These are phyloP conservation scores for Asterophora lycoperdoides DNA, from an alignment of 768 basidiomycete genomes.

Conservation along the genomic window DNA sequence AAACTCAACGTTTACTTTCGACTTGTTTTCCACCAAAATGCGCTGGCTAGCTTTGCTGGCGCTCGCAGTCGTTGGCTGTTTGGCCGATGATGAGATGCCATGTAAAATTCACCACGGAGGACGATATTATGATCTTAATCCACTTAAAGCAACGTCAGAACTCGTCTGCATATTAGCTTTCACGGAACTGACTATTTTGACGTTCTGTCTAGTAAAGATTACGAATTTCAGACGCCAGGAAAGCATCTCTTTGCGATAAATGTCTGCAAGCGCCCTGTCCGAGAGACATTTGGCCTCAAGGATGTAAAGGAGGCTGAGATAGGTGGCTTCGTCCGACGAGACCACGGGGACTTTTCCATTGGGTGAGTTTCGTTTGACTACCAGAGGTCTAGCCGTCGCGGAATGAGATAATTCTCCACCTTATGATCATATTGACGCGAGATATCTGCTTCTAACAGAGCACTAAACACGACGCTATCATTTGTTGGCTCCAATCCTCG, in stretches of 20 bases:
- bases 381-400: neutral
- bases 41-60: constrained; percentile 6
- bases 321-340: constrained; percentile 57
- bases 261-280: constrained; percentile 53
- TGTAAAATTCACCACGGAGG: constrained; percentile 56
- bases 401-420: neutral
- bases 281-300: constrained; percentile 56
- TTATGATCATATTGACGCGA: neutral
- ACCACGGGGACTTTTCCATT: constrained; percentile 66
- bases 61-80: constrained; percentile 3
- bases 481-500: constrained; percentile 50
- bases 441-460: constrained; percentile 28
- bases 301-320: constrained; percentile 50
- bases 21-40: constrained; percentile 3
- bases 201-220: constrained; percentile 53
- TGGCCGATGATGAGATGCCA: constrained; percentile 44
- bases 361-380: constrained; percentile 44
- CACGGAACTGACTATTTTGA: constrained; percentile 7
- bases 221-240: constrained; percentile 45
- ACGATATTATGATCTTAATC: constrained; percentile 64
- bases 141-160: constrained; percentile 53
- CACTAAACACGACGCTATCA: constrained; percentile 60
- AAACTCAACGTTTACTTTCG: neutral
- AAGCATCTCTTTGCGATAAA: constrained; percentile 54
- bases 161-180: constrained; percentile 2